These are phyloP conservation scores for Funneliformis geosporum DNA, from an alignment of 192 early-diverging fungal genomes.

Conservation along the genomic window DNA sequence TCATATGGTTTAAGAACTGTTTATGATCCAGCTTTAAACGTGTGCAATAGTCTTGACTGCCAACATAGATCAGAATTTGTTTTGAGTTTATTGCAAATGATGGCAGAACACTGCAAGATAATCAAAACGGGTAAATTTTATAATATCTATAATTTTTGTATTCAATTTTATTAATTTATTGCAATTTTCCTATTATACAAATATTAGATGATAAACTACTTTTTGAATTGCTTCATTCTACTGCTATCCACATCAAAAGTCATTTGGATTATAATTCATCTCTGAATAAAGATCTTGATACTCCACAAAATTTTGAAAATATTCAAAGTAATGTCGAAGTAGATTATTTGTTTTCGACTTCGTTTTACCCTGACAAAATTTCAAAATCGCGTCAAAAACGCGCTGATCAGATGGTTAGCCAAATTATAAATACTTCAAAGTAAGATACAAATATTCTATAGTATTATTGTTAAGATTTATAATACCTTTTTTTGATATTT, in stretches of 20 bases:
- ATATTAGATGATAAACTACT: neutral
- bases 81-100: neutral
- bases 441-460: neutral
- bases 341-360: constrained; percentile 3
- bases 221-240: constrained; percentile 5
- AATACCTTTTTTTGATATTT: neutral
- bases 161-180: neutral
- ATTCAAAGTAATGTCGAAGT: neutral
- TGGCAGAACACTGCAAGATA: neutral
- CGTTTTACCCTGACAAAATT: neutral
- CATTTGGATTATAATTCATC: neutral
- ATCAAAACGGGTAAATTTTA: neutral
- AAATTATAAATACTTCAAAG: neutral
- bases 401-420: neutral
- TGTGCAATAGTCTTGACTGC: neutral
- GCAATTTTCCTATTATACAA: neutral
- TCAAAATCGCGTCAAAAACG: neutral
- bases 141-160: neutral
- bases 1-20: neutral
- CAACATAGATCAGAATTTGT: neutral
- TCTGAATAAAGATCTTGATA: neutral
- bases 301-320: no score
- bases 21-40: constrained; percentile 11
- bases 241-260: neutral
- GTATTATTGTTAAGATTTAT: neutral